Conservation (phyloP, 106 monocot species). For the Acanthochlamys bracteata region DNA sequence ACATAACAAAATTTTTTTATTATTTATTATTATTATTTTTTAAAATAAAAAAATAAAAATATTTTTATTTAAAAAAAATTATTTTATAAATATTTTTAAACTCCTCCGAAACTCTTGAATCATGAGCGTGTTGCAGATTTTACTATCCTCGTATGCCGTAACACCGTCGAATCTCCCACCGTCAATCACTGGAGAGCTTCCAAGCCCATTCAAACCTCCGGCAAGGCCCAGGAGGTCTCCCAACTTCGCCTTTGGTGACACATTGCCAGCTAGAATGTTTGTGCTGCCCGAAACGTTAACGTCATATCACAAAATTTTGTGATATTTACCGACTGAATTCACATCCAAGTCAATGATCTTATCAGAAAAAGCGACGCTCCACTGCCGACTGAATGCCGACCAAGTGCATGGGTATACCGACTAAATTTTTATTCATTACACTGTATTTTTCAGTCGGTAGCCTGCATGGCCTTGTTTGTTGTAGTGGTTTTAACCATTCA, state of each 20-base stretch:
- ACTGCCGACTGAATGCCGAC: neutral
- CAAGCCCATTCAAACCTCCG: neutral
- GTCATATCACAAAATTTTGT: neutral
- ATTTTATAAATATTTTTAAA: too few relatives aligned
- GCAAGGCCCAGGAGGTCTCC: neutral
- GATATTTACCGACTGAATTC: too few relatives aligned
- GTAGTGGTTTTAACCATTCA: too few relatives aligned
- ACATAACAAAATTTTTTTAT: too few relatives aligned
- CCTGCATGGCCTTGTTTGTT: too few relatives aligned
- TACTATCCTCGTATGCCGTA: neutral
- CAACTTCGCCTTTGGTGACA: neutral
- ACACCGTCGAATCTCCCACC: neutral
- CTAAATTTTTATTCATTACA: neutral
- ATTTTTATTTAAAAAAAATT: too few relatives aligned
- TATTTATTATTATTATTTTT: too few relatives aligned
- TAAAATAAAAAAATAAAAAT: too few relatives aligned
- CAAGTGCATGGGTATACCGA: neutral
- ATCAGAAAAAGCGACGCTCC: neutral
- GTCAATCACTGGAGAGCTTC: neutral
- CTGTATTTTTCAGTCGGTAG: neutral
- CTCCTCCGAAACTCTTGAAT: constrained; percentile 4
- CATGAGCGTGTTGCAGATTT: neutral
- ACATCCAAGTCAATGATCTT: neutral
- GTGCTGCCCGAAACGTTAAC: neutral
- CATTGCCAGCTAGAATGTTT: constrained; percentile 1